These are phyloP conservation scores for Aspergillus nomiae DNA, from an alignment of 2,329 filamentous ascomycete genomes.

Conservation along the genomic window DNA sequence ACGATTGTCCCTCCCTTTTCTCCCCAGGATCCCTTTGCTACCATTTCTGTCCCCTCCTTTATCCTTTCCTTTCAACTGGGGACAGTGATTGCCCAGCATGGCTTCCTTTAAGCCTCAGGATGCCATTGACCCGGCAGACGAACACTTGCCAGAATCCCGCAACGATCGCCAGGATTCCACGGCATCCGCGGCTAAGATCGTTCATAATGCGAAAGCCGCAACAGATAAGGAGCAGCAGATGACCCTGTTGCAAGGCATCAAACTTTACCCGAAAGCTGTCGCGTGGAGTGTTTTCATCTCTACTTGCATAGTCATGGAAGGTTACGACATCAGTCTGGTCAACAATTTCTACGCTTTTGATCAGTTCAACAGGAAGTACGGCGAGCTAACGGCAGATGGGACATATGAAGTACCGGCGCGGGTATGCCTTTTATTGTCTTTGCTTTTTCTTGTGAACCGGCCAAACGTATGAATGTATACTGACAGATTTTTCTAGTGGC, in stretches of 20 bases:
- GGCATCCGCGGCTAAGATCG: constrained; percentile 33
- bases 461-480: constrained; percentile 8
- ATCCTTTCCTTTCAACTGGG: constrained; percentile 2
- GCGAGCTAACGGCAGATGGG: constrained; percentile 33
- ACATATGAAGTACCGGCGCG: constrained; percentile 42
- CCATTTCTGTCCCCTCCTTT: not conserved
- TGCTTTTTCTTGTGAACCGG: not conserved
- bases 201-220: constrained; percentile 45
- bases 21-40: not conserved
- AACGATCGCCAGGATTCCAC: constrained; percentile 23
- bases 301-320: constrained; percentile 91
- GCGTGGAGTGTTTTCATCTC: constrained; percentile 82
- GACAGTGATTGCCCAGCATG: constrained; percentile 24
- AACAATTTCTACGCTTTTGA: constrained; percentile 71
- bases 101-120: constrained; percentile 32
- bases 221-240: constrained; percentile 60
- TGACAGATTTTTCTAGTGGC: constrained; percentile 39
- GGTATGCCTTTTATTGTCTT: constrained; percentile 28
- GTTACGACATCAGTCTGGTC: constrained; percentile 78
- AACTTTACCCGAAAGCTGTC: constrained; percentile 83
- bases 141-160: constrained; percentile 8
- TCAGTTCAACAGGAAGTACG: constrained; percentile 46
- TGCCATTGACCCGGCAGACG: constrained; percentile 28
- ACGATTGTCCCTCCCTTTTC: not conserved
- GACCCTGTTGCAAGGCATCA: constrained; percentile 74